Base-by-base conservation (phyloP, 78 protist genomes). In the Dictyostelium capitatum region DNA sequence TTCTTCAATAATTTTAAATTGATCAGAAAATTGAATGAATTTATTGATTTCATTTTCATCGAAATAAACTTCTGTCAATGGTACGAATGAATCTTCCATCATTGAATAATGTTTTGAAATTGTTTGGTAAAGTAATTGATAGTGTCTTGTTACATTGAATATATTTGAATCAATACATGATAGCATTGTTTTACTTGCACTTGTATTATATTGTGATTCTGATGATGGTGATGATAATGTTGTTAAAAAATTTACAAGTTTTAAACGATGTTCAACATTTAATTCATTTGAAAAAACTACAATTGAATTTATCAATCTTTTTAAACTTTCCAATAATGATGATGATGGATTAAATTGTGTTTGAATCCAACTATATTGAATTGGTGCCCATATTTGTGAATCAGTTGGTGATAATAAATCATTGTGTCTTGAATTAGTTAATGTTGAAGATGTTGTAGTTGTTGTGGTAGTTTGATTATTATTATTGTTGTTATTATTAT, bases 11-110 rank as follows among this genome's bases (percentile, higher is more conserved):
- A 46, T 19, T 48, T 59, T 30, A 20, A 30, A 43, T 30, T 56
- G 62, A 17, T 78, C 85, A 37, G 23, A 25, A 41, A 65, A 77
- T 8, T 57, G 32, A 15, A 87, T 9, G 23, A 78, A 51, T 43
- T 25, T 77, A 12, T 48, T n/a, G 2, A 87, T 77, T 37, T 87
- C 93, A 64, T 77, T 46, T 17, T 87, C 93, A n/a, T 87, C 93
- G 51, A 87, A 87, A 51, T 77, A 78, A 54, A 77, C 80, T 20
- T 65, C 74, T 1, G 54, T 32, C 12, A 87, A n/a, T 15, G 84
- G 65, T 64, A 48, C 14, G 30, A 62, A 64, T 1, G 19, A 9
- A 51, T 87, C 93, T 17, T 87, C 93, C 93, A 87, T 87, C 54
- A 65, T 65, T 43, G 83, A 59, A 25, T 77, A 73, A 19, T 87